Evolutionary conservation across 2,329 filamentous ascomycete species (phyloP).

Genomic region (Sclerotinia glacialis): DNA sequence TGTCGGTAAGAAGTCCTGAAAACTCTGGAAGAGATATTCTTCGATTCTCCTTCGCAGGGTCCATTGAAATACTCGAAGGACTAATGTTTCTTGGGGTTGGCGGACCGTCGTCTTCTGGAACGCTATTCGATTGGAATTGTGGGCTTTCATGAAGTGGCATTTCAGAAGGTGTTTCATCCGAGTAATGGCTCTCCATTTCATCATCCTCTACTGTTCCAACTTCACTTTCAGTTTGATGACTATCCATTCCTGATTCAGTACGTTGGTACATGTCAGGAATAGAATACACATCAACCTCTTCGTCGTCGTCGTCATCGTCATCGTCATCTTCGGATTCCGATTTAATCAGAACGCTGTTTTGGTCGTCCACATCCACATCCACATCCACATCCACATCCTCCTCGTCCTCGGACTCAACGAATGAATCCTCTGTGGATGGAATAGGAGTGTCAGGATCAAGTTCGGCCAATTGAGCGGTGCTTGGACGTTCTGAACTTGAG

Average conservation of each 20-base stretch:
- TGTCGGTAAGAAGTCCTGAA: slow-evolving; percentile 47
- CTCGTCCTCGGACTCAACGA: slow-evolving; percentile 52
- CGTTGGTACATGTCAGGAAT: slow-evolving; percentile 65
- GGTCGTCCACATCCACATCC: slow-evolving; percentile 5
- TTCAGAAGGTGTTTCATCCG: slow-evolving; percentile 40
- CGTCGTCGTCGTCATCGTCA: slow-evolving; percentile 53
- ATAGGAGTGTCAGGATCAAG: slow-evolving; percentile 88
- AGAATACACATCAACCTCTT: slow-evolving; percentile 62
- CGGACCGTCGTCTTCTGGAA: slow-evolving; percentile 49
- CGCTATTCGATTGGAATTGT: slow-evolving; percentile 30
- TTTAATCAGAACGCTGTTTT: slow-evolving; percentile 60
- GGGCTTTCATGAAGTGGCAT: slow-evolving; percentile 29
- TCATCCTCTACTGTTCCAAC: slow-evolving; percentile 25
- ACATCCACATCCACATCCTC: slow-evolving; percentile 4
- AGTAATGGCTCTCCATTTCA: slow-evolving; percentile 49
- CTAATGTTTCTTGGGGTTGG: slow-evolving; percentile 51
- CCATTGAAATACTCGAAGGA: slow-evolving; percentile 34
- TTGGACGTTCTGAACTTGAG: slow-evolving; percentile 55
- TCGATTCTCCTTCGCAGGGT: slow-evolving; percentile 30
- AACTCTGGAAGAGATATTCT: slow-evolving; percentile 46
- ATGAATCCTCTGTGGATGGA: slow-evolving; percentile 75
- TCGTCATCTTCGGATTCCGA: slow-evolving; percentile 51
- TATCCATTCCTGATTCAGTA: slow-evolving; percentile 45
- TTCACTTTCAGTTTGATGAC: slow-evolving; percentile 17
- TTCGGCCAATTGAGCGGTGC: slow-evolving; percentile 41